Evolutionary conservation across 495 filamentous ascomycete genomes (phyloP), one percentile per base, ranked within the genome.

Genomic region (Aspergillus ostianus): DNA sequence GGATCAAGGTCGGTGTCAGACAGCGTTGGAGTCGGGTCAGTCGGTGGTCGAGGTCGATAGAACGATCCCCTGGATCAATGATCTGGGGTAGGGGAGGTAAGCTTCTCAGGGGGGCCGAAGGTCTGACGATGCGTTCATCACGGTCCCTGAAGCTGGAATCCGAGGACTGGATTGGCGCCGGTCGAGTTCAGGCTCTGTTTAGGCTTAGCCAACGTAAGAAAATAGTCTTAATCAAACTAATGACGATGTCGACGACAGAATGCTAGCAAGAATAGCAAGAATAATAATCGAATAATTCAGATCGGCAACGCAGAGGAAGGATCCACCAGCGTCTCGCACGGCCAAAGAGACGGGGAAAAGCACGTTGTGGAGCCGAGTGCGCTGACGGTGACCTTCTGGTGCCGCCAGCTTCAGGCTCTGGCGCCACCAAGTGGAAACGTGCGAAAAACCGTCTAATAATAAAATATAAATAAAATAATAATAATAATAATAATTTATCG

Each of bases 361-460:
- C 65, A 74, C 65, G 68, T 68, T 70, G 73, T 74, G 73, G 73
- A 73, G 63, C 73, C 72, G 62, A 55, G 27, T 47, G 49, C 61
- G 67, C 65, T 71, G 71, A 71, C 65, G 62, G 68, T 66, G 64
- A 62, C 62, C 72, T 69, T 75, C 70, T 75, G 66, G 69, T 67
- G 71, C 69, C 60, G 65, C 64, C 68, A 63, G 64, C 67, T 70
- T 70, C 65, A 62, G 63, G 29, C 29, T 41, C 49, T 63, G 64
- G 63, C 47, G 57, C 57, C 57, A 58, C 54, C 63, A 54, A 54
- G 63, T 63, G 61, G 56, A 60, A 61, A 64, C 55, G 53, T 61
- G 60, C 55, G 47, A 59, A 56, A 58, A 57, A 27, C 32, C 27
- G 41, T 45, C 55, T 30, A 29, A 20, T 19, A 60, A 44, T 60